Evolutionary conservation across 306 rosid genomes (phyloP).

Genomic region (Dalbergia cochinchinensis): DNA sequence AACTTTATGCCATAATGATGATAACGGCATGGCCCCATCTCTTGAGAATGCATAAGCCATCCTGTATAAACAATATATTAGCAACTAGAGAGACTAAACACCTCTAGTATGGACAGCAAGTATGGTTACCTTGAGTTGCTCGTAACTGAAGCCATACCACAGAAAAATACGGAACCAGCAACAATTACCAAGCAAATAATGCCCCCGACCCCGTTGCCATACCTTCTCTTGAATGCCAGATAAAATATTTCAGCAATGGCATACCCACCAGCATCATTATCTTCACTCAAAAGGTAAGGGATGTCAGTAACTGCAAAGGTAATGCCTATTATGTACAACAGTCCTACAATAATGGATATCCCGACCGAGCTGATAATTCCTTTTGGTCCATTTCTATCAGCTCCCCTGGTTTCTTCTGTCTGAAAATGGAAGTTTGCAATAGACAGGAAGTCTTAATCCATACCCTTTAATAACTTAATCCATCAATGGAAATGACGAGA

Average conservation of each 20-base stretch:
- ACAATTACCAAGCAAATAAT: constrained; percentile 84
- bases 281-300: constrained; percentile 74
- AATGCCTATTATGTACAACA: constrained; percentile 84
- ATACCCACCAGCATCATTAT: constrained; percentile 91
- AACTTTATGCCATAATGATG: constrained; percentile 84
- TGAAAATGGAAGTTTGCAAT: constrained; percentile 51
- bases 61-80: constrained; percentile 51
- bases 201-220: constrained; percentile 90
- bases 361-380: constrained; percentile 92
- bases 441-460: not conserved
- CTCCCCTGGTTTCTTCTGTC: constrained; percentile 94
- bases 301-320: constrained; percentile 81
- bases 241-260: constrained; percentile 95
- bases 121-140: constrained; percentile 84
- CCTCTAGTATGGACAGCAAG: constrained; percentile 17
- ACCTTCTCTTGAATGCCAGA: constrained; percentile 77
- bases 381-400: constrained; percentile 88
- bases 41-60: constrained; percentile 99
- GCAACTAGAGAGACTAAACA: constrained; percentile 16
- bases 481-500: not conserved
- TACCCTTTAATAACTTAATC: constrained; percentile 30
- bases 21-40: constrained; percentile 97
- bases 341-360: constrained; percentile 85
- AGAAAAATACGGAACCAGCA: constrained; percentile 84
- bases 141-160: constrained; percentile 88